A percentile compares a stretch with the other conserved stretches of the same genome.
phyloP scores from a whole-genome alignment of 371 early-diverging fungal species.

The Mortierella sp. region DNA sequence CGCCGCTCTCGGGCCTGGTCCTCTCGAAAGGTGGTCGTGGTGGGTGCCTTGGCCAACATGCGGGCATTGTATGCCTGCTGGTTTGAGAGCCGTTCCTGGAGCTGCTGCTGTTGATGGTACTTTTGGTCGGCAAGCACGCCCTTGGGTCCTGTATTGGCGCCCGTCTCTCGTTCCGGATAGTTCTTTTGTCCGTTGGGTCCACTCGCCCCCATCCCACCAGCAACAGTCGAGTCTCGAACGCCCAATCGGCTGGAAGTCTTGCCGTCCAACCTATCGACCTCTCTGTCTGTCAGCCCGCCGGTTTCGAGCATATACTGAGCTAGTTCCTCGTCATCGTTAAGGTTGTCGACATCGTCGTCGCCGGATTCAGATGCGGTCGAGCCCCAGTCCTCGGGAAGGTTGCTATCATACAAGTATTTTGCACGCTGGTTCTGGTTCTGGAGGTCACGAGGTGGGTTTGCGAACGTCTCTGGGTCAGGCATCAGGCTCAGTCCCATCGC shows the following conservation, averaged over 20 bases:
- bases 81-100: slow-evolving; percentile 31
- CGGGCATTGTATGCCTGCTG: slow-evolving; percentile 41
- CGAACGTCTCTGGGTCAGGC: slow-evolving; percentile 41
- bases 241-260: slow-evolving; percentile 39
- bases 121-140: slow-evolving; percentile 56
- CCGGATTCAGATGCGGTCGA: slow-evolving; percentile 41
- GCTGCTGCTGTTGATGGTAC: slow-evolving; percentile 47
- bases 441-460: slow-evolving; percentile 38
- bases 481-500: slow-evolving; percentile 41
- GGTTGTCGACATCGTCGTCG: slow-evolving; percentile 12
- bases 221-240: background rate
- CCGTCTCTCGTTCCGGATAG: slow-evolving; percentile 51
- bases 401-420: slow-evolving; percentile 29
- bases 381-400: slow-evolving; percentile 36
- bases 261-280: slow-evolving; percentile 44
- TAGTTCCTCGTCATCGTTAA: background rate
- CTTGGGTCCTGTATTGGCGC: slow-evolving; percentile 57
- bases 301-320: slow-evolving; percentile 34
- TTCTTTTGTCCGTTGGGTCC: slow-evolving; percentile 2
- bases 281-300: slow-evolving; percentile 38
- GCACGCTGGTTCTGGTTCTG: slow-evolving; percentile 15
- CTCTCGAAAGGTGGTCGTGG: slow-evolving; percentile 48
- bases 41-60: slow-evolving; percentile 41
- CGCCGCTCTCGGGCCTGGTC: slow-evolving; percentile 26
- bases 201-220: background rate